Evolutionary conservation across 306 rosid species (phyloP).

Genomic region (Begonia peltatifolia): DNA sequence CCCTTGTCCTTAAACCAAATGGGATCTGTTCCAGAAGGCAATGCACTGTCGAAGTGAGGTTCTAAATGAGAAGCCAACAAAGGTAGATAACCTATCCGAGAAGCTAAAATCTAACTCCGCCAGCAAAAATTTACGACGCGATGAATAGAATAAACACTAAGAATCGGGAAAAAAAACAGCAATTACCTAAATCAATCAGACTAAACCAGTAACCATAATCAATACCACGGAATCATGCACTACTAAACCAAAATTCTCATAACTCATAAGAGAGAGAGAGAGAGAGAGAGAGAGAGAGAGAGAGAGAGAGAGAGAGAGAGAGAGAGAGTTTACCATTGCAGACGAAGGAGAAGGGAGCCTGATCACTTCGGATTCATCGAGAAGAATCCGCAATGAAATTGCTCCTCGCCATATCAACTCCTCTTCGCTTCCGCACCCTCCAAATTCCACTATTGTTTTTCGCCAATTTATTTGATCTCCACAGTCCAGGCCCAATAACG

Average conservation of each 20-base stretch:
- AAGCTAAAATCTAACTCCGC: constrained; percentile 60
- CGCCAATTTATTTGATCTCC: too few species aligned
- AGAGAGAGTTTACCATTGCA: constrained; percentile 29
- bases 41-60: constrained; percentile 62
- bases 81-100: constrained; percentile 81
- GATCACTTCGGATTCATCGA: constrained; percentile 79
- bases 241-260: too few species aligned
- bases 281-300: neutral
- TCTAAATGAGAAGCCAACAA: constrained; percentile 59
- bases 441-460: too few species aligned
- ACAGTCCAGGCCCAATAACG: too few species aligned
- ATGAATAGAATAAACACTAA: neutral
- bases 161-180: too few species aligned
- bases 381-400: constrained; percentile 70
- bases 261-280: neutral
- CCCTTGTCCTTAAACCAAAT: constrained; percentile 92
- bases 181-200: too few species aligned
- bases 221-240: too few species aligned
- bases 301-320: neutral
- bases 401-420: constrained; percentile 69
- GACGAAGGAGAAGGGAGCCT: constrained; percentile 82
- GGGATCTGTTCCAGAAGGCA: constrained; percentile 77
- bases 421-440: constrained; percentile 31
- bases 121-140: neutral
- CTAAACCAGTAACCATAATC: too few species aligned